Percentiles rank a stretch among this genome's conserved stretches.
Conservation (phyloP, 306 rosid genomes). For the Casuarina cunninghamiana region DNA sequence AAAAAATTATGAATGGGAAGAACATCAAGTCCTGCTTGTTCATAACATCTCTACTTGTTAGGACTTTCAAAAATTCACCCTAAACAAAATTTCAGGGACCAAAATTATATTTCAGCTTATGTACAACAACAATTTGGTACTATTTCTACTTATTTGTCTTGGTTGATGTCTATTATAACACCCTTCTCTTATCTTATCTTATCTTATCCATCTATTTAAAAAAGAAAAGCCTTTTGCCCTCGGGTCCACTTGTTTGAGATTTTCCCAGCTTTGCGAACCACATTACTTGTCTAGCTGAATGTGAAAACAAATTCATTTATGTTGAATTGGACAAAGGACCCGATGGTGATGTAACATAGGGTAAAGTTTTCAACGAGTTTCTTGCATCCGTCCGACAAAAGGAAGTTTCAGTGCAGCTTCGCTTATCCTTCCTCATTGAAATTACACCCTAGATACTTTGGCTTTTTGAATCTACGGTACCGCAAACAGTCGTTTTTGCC, state of each 20-base stretch:
- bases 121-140: neutral
- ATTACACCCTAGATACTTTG: neutral
- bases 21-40: no score
- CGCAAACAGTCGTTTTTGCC: neutral
- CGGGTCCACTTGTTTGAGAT: neutral
- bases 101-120: no score
- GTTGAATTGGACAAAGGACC: neutral
- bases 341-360: neutral
- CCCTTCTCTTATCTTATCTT: neutral
- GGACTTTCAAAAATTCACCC: no score
- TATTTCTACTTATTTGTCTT: neutral
- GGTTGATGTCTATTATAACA: neutral
- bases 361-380: neutral
- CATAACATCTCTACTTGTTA: no score
- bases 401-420: conserved; percentile 44
- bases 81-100: no score
- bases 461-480: neutral
- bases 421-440: neutral
- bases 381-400: conserved; percentile 11
- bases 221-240: neutral
- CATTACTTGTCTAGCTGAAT: neutral
- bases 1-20: no score
- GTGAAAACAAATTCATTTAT: neutral
- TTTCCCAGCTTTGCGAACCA: neutral
- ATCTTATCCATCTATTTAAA: no score